Evolutionary conservation across 129 eudicot genomes (phyloP).

Genomic region (Gnaphalium uliginosum): DNA sequence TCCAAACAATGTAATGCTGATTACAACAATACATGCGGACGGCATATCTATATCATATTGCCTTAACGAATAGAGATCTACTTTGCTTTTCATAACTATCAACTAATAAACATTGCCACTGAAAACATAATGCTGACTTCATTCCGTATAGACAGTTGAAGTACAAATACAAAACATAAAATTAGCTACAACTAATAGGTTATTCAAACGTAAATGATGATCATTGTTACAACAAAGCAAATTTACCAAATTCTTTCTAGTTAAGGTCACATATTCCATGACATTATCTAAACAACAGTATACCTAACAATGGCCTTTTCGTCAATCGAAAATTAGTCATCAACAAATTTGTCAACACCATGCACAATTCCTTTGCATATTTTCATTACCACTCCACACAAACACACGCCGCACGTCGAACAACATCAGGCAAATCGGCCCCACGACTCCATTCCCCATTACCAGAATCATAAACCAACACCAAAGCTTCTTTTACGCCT

Average conservation of each 20-base stretch:
- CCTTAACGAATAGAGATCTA: not conserved
- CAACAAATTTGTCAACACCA: constrained; percentile 12
- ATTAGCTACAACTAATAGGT: not conserved
- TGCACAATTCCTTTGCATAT: not conserved
- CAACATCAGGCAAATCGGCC: constrained; percentile 71
- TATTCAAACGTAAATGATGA: not conserved
- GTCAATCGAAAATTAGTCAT: not conserved
- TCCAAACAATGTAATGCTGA: no score
- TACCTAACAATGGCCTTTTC: not conserved
- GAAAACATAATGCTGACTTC: no score
- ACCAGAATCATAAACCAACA: constrained; percentile 64
- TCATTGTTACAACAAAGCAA: not conserved
- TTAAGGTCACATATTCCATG: not conserved
- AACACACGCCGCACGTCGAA: constrained; percentile 77
- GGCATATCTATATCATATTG: no score
- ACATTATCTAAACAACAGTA: not conserved
- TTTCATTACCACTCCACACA: constrained; percentile 66
- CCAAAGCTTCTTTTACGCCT: constrained; percentile 75
- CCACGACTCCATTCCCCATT: constrained; percentile 74
- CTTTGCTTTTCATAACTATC: not conserved
- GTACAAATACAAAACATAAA: not conserved
- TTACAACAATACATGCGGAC: no score
- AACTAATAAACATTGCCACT: not conserved
- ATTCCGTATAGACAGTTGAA: no score
- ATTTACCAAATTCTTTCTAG: not conserved